Evolutionary conservation across 2,329 filamentous ascomycete genomes (phyloP).

Genomic region (Claviceps capensis): DNA sequence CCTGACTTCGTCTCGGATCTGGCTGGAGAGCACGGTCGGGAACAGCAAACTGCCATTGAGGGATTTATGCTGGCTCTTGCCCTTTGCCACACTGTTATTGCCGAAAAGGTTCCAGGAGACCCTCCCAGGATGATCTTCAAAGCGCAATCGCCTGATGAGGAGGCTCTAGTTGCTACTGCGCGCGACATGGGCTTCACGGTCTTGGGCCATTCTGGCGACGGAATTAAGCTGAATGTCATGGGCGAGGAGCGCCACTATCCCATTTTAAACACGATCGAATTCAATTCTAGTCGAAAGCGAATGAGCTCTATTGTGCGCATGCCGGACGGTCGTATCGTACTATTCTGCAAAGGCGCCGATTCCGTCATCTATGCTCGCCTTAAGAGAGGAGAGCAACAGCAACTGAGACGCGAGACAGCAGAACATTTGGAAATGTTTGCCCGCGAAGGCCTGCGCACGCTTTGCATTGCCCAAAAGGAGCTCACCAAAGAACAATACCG

Average conservation of each 20-base stretch:
- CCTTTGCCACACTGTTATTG: constrained; percentile 93
- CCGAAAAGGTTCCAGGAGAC: constrained; percentile 80
- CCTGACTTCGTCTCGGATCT: constrained; percentile 81
- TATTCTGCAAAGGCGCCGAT: constrained; percentile 96
- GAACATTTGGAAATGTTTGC: constrained; percentile 97
- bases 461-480: constrained; percentile 80
- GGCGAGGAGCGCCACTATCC: constrained; percentile 75
- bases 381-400: constrained; percentile 69
- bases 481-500: constrained; percentile 73
- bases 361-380: constrained; percentile 93
- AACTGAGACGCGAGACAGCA: constrained; percentile 70
- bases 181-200: constrained; percentile 93
- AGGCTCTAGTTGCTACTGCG: constrained; percentile 84
- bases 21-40: constrained; percentile 58
- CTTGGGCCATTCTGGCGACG: constrained; percentile 63
- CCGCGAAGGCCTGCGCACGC: constrained; percentile 80
- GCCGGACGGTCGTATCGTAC: constrained; percentile 76
- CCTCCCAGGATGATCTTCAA: constrained; percentile 88
- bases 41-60: constrained; percentile 66
- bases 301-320: constrained; percentile 97
- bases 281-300: constrained; percentile 90
- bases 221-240: constrained; percentile 74
- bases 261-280: constrained; percentile 89
- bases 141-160: constrained; percentile 93
- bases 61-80: constrained; percentile 91